Base-by-base conservation (phyloP, 345 rosid genomes). In the Hirschfeldia incana region DNA sequence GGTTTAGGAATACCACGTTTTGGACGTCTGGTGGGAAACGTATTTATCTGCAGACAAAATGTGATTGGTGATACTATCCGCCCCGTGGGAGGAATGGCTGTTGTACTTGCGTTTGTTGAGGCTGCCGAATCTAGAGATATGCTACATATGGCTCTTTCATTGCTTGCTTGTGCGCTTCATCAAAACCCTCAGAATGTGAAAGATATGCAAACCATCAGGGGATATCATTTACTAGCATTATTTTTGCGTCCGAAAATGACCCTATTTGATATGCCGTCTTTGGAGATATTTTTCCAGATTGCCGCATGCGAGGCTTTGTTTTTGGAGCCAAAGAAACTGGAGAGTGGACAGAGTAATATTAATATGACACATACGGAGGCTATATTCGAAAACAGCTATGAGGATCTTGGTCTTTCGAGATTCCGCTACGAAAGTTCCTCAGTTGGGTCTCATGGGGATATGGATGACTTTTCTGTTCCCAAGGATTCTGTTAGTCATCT, bases 221-320 rank as follows among this genome's bases (percentile, higher is more conserved):
- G 99, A 72, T 95, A 95, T 87, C 99, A 95, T 87, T 86, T 95
- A 83, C 88, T 95, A 71, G 90, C 98, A 74, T 86, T 95, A 73
- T 95, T 95, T 89, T 85, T 95, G 82, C 99, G 86, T 66, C 91
- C 89, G 60, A 88, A 91, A 79, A 91, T 95, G 91, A 83, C 91
- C 36, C 83, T 95, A 36, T 88, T 95, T 87, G 99, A 95, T 80
- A 93, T 91, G 97, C 97, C 90, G 82, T 89, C 88, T 74, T 92
- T 95, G 75, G 98, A 93, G 87, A 87, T 91, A 60, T 95, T 95
- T 84, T 95, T 95, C 76, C 97, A 90, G 81, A 91, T 93, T 82
- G 98, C 99, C 77, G 99, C 99, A 64, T 95, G 99, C 67, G 92
- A 95, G 88, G 99, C 99, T 82, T 93, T 97, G 71, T 93, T 93